Evolutionary conservation across 768 basidiomycete species (phyloP), one percentile per base, ranked within the genome.

Genomic region (Amanita pseudoporphyria): DNA sequence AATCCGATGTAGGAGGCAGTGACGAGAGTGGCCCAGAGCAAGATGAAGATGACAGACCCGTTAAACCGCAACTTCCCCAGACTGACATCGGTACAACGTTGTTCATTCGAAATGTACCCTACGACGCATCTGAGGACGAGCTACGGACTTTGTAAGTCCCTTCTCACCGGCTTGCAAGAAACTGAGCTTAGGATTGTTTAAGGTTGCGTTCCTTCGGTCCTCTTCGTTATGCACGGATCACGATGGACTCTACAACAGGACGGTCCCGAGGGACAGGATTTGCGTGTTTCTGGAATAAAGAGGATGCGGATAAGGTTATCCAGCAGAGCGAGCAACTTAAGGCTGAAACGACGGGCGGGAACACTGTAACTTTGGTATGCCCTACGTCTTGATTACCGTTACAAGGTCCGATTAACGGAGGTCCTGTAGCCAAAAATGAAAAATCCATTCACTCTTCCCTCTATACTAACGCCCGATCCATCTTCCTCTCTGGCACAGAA

Each of bases 241-340:
- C 94, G 0, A 70, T 92, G 65, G 96, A 98, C 56, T 73, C 70
- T 6, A 79, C 72, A 1, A 91, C 84, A 1, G 89, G 84, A 14
- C 83, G 93, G 40, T 92, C 95, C 19, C 76, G 92, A 40, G 96
- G 96, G 21, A 95, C 93, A 5, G 96, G 93, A 3, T 99, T 99
- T 61, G 92, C 84, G 2, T 97, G 93, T 63, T 97, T 95, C 67
- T 97, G 95, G 93, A 90, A 94, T 51, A 81, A 77, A 53, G 87
- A 82, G 54, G 87, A 94, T 54, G 94, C 94, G 13, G 84, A 94
- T 59, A 81, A 81, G 52, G 91, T 81, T 7, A 73, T 98, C 19
- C 73, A 81, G 47, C 87, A 93, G 60, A 86, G 91, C 52, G 81
- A 88, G 21, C 68, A 82, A 5, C 65, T 91, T 4, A 78, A 78